These are phyloP conservation scores for Picochlorum sp. DNA, from an alignment of 139 green algal species.

Conservation along the genomic window DNA sequence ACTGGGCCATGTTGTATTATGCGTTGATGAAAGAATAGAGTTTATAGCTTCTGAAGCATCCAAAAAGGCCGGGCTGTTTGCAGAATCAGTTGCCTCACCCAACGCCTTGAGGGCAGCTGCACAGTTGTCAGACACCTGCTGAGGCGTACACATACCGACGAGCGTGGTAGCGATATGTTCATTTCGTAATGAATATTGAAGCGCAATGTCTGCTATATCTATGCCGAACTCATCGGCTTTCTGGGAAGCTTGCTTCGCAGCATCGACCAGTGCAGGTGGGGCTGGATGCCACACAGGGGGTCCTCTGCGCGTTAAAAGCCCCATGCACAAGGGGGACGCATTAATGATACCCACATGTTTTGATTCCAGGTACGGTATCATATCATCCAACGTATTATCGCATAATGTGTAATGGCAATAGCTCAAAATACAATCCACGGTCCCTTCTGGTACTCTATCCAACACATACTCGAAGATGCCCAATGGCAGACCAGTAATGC, in stretches of 20 bases:
- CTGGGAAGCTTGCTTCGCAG: slow-evolving; percentile 40
- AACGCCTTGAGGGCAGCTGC: slow-evolving; percentile 43
- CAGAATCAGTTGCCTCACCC: slow-evolving; percentile 13
- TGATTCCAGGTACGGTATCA: slow-evolving; percentile 51
- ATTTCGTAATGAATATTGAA: slow-evolving; percentile 49
- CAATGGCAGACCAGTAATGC: slow-evolving; percentile 87
- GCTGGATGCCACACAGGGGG: slow-evolving; percentile 88
- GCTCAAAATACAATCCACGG: slow-evolving; percentile 76
- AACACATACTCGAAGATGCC: slow-evolving; percentile 68
- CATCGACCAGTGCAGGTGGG: slow-evolving; percentile 50
- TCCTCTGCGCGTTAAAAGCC: slow-evolving; percentile 75
- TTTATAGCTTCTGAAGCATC: slow-evolving; percentile 29
- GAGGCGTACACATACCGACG: slow-evolving; percentile 63
- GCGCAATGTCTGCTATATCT: slow-evolving; percentile 54
- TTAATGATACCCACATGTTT: slow-evolving; percentile 78
- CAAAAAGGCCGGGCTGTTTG: slow-evolving; percentile 25
- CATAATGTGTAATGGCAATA: slow-evolving; percentile 91
- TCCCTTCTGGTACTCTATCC: slow-evolving; percentile 51
- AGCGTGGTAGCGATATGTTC: slow-evolving; percentile 59
- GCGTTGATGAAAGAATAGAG: not conserved
- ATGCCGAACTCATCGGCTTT: slow-evolving; percentile 30
- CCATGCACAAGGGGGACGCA: slow-evolving; percentile 83
- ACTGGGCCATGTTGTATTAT: slow-evolving; percentile 1
- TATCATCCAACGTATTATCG: slow-evolving; percentile 54
- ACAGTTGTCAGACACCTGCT: slow-evolving; percentile 53